These are phyloP conservation scores for Elongisporangium senticosum DNA, from an alignment of 352 stramenopile genomes.

Conservation along the genomic window DNA sequence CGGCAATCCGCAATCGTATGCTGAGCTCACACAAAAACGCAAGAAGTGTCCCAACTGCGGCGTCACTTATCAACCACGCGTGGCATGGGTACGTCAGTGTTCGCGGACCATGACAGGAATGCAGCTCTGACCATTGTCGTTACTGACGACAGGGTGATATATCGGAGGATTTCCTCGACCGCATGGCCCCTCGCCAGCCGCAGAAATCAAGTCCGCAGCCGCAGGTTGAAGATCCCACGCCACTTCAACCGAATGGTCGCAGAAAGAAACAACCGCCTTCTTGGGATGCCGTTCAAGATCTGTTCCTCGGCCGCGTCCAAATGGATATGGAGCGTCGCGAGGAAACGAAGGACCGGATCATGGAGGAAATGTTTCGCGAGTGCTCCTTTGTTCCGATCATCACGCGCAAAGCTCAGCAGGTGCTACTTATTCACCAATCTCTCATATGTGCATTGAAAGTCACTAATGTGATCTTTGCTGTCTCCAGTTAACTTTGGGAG, in stretches of 20 bases:
- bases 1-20: conserved; percentile 67
- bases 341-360: conserved; percentile 37
- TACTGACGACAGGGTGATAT: conserved; percentile 33
- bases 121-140: neutral
- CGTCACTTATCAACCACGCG: conserved; percentile 53
- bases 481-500: conserved; percentile 28
- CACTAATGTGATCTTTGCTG: neutral
- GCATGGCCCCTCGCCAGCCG: conserved; percentile 37
- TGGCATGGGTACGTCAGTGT: conserved; percentile 47
- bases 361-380: conserved; percentile 41
- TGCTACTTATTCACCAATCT: conserved; percentile 3
- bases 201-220: neutral
- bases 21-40: conserved; percentile 70
- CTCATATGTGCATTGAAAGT: neutral
- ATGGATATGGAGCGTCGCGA: conserved; percentile 52
- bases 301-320: conserved; percentile 62
- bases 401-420: conserved; percentile 29
- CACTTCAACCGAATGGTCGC: conserved; percentile 2
- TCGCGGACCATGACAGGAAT: neutral
- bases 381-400: conserved; percentile 57
- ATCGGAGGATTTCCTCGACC: conserved; percentile 52
- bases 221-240: neutral
- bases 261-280: conserved; percentile 5
- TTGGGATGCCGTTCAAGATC: conserved; percentile 51
- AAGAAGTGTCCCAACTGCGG: conserved; percentile 80